Percentiles rank a stretch among this genome's conserved stretches.
Conservation (phyloP, 768 basidiomycete species). For the Auriscalpium orientale region DNA sequence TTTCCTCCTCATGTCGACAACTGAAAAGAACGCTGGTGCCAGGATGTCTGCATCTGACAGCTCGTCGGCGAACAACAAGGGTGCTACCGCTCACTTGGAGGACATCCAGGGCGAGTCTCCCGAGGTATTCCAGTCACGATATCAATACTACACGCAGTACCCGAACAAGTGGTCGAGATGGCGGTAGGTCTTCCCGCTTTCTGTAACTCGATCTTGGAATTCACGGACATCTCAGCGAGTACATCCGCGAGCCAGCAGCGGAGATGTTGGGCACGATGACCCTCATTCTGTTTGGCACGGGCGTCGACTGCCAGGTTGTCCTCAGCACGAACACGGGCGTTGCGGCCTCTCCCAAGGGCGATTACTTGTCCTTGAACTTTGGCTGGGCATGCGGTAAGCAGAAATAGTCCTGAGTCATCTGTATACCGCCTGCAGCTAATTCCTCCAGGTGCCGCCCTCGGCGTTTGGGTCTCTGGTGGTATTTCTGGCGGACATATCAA, state of each 20-base stretch:
- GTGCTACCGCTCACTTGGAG: not conserved
- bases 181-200: constrained; percentile 5
- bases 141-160: constrained; percentile 3
- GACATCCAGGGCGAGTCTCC: not conserved
- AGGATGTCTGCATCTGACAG: not conserved
- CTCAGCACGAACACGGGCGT: constrained; percentile 14
- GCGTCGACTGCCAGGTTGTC: constrained; percentile 7
- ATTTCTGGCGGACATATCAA: constrained; percentile 63
- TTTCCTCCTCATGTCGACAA: too few species aligned
- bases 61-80: not conserved
- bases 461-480: constrained; percentile 58
- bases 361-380: constrained; percentile 10
- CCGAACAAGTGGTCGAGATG: constrained; percentile 16
- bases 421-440: not conserved
- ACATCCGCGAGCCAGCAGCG: constrained; percentile 7
- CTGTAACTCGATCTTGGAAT: not conserved
- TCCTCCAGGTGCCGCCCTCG: constrained; percentile 44
- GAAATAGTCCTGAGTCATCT: not conserved
- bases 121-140: not conserved
- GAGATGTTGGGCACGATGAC: constrained; percentile 5
- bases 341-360: constrained; percentile 16
- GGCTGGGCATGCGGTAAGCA: constrained; percentile 18
- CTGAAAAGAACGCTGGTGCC: too few species aligned
- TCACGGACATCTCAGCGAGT: not conserved
- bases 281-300: constrained; percentile 6